Evolutionary conservation across 345 rosid species (phyloP).

Genomic region (Citrus trifoliata): DNA sequence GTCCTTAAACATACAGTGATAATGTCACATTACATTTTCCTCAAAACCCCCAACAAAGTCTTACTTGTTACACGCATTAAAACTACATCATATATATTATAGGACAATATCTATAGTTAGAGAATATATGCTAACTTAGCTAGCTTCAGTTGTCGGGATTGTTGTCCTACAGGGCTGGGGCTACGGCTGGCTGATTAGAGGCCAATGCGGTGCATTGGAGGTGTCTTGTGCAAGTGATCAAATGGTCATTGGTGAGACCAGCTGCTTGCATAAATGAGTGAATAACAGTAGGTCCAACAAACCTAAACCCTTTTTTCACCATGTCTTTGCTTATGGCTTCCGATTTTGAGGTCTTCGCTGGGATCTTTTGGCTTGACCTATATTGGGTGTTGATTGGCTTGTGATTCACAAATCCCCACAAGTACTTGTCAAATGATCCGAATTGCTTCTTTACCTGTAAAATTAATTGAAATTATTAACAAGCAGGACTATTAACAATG

Average conservation of each 20-base stretch:
- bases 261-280: slow-evolving; percentile 71
- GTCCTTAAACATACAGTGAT: neutral
- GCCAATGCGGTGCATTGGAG: slow-evolving; percentile 37
- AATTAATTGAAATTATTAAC: neutral
- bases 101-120: too few species aligned
- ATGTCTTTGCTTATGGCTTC: slow-evolving; percentile 68
- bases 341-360: slow-evolving; percentile 66
- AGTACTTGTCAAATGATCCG: slow-evolving; percentile 55
- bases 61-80: too few species aligned
- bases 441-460: slow-evolving; percentile 44
- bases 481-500: neutral
- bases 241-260: slow-evolving; percentile 59
- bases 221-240: slow-evolving; percentile 63
- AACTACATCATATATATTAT: too few species aligned
- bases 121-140: too few species aligned
- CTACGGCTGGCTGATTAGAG: slow-evolving; percentile 1
- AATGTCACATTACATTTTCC: too few species aligned
- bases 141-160: neutral
- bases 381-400: slow-evolving; percentile 43
- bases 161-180: slow-evolving; percentile 15
- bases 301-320: slow-evolving; percentile 59
- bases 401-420: slow-evolving; percentile 58
- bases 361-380: slow-evolving; percentile 52
- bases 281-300: slow-evolving; percentile 64
- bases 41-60: too few species aligned